Evolutionary conservation across 2,329 filamentous ascomycete genomes (phyloP).

Genomic region (Colletotrichum sp.): DNA sequence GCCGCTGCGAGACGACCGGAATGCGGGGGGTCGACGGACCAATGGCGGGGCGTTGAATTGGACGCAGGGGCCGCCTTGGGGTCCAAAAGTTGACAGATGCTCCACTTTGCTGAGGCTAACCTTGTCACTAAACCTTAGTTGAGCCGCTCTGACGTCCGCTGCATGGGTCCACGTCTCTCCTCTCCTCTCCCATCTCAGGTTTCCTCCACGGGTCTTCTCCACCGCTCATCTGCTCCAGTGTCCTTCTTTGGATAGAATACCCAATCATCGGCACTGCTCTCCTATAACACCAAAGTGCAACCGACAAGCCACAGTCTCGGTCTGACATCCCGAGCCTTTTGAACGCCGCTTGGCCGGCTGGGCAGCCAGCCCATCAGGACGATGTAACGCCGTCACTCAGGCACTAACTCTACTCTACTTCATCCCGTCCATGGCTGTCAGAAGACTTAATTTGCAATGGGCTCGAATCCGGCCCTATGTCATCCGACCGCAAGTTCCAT

Average conservation of each 20-base stretch:
- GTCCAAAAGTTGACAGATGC: background rate
- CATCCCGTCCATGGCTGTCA: background rate
- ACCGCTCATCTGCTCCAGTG: background rate
- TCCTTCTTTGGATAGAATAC: background rate
- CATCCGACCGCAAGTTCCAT: background rate
- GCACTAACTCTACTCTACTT: background rate
- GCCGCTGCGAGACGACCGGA: background rate
- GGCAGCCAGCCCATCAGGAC: background rate
- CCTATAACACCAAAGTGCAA: background rate
- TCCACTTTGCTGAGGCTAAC: background rate
- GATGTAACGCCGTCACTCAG: background rate
- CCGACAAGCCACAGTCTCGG: background rate
- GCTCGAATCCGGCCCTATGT: background rate
- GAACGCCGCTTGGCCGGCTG: background rate
- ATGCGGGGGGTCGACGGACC: background rate
- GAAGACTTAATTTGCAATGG: background rate
- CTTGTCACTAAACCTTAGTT: conserved; percentile 21
- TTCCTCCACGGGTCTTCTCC: background rate
- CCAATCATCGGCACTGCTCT: background rate
- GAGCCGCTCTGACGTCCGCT: conserved; percentile 19
- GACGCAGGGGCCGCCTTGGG: background rate
- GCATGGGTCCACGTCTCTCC: background rate
- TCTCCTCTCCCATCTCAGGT: too few species aligned
- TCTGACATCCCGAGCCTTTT: background rate
- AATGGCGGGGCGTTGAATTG: background rate